Conservation (phyloP, 768 basidiomycete genomes). For the Infundibulicybe gibba region DNA sequence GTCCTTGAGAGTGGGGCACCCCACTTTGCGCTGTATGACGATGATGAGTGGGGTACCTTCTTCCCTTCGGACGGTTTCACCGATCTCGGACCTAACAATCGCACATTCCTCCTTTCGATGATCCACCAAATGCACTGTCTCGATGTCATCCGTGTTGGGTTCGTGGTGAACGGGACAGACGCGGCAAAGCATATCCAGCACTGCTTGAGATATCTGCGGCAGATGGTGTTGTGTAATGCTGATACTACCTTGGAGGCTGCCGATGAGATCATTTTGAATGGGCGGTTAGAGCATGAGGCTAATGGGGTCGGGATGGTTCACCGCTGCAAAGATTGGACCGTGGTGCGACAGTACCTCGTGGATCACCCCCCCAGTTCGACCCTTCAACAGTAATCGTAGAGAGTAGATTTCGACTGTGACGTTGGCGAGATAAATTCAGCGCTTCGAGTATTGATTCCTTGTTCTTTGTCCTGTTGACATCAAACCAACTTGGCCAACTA, state of each 20-base stretch:
- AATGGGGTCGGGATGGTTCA: too few relatives aligned
- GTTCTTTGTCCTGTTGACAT: too few relatives aligned
- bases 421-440: too few relatives aligned
- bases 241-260: conserved; percentile 17
- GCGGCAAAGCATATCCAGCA: conserved; percentile 15
- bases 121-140: conserved; percentile 35
- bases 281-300: conserved; percentile 15
- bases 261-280: conserved; percentile 18
- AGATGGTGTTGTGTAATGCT: conserved; percentile 11
- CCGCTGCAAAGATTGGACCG: too few relatives aligned
- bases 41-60: conserved; percentile 15
- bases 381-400: too few relatives aligned
- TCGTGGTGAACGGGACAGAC: background rate
- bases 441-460: too few relatives aligned
- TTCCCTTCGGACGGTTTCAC: conserved; percentile 16
- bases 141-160: conserved; percentile 18
- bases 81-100: conserved; percentile 17
- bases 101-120: conserved; percentile 27
- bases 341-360: too few relatives aligned
- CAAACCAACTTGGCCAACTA: too few relatives aligned
- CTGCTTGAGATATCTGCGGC: conserved; percentile 20
- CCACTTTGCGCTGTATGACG: too few relatives aligned
- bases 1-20: too few relatives aligned
- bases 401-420: too few relatives aligned
- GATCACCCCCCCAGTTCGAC: too few relatives aligned